Conservation (phyloP, 441 rosid species). For the Pelargonium australe region DNA sequence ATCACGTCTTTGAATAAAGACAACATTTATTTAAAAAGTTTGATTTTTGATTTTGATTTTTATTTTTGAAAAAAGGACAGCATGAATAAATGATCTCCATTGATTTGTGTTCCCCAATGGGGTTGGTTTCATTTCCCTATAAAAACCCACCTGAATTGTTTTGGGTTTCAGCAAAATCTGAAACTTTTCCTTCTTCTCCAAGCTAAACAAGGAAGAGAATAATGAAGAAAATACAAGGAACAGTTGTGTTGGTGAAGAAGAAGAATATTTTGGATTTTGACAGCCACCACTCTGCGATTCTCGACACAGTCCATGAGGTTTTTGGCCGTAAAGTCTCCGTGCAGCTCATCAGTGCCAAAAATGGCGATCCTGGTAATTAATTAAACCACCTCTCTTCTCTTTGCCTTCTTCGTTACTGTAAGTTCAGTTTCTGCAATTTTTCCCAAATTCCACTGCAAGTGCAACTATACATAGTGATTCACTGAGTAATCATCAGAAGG, state of each 20-base stretch:
- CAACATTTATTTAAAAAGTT: too few relatives aligned
- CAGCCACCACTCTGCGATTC: neutral
- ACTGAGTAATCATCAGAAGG: neutral
- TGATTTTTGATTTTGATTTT: too few relatives aligned
- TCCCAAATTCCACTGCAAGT: neutral
- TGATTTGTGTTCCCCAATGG: too few relatives aligned
- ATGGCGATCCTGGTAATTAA: neutral
- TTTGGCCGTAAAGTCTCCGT: neutral
- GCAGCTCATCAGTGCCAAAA: constrained; percentile 3
- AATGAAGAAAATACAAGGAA: neutral
- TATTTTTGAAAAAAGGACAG: neutral
- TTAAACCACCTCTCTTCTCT: neutral
- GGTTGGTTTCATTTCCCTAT: neutral
- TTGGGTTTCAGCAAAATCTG: neutral
- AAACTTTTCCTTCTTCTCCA: neutral
- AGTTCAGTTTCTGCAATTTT: too few relatives aligned
- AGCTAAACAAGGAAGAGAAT: neutral
- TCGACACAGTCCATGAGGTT: neutral
- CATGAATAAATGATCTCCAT: neutral
- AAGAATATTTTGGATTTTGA: neutral
- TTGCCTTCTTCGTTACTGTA: too few relatives aligned
- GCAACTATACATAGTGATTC: neutral
- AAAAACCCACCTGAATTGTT: neutral
- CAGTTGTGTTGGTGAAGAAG: neutral
- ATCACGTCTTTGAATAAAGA: too few relatives aligned